Percentiles rank a stretch among this genome's conserved stretches.
Evolutionary conservation across 1,284 basidiomycete genomes (phyloP).

Genomic region (Trichosporon inkin): DNA sequence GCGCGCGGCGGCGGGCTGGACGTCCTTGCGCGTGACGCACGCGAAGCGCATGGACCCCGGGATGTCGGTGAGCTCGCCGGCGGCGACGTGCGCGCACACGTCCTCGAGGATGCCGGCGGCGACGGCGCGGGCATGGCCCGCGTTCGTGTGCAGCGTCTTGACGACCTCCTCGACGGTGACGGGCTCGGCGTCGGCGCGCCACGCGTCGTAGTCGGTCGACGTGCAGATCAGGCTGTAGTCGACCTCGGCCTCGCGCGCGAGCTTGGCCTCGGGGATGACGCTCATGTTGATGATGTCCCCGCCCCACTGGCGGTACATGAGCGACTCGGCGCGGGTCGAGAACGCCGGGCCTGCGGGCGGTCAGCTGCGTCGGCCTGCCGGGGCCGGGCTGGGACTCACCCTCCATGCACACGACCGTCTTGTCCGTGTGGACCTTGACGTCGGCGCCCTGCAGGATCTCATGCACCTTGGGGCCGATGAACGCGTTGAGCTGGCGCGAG

Average conservation of each 20-base stretch:
- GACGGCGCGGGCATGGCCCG: conserved; percentile 67
- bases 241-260: conserved; percentile 90
- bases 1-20: conserved; percentile 63
- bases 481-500: conserved; percentile 61
- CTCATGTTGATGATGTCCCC: conserved; percentile 95
- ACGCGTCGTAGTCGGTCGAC: conserved; percentile 85
- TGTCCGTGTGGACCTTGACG: conserved; percentile 68
- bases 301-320: conserved; percentile 90
- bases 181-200: conserved; percentile 71
- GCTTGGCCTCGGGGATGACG: conserved; percentile 89
- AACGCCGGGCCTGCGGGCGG: conserved; percentile 44
- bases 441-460: conserved; percentile 60
- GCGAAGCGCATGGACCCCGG: conserved; percentile 75
- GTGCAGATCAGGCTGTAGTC: conserved; percentile 87
- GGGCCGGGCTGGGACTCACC: conserved; percentile 63
- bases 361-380: not conserved
- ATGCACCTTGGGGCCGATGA: conserved; percentile 63
- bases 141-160: conserved; percentile 80
- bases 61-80: conserved; percentile 61
- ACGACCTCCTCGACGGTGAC: conserved; percentile 82
- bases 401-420: conserved; percentile 94
- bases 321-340: conserved; percentile 85
- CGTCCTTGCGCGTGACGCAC: conserved; percentile 69
- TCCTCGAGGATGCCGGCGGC: conserved; percentile 72
- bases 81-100: conserved; percentile 61